Conservation (phyloP, 495 filamentous ascomycete species). For the Evansstolkia leycettana region DNA sequence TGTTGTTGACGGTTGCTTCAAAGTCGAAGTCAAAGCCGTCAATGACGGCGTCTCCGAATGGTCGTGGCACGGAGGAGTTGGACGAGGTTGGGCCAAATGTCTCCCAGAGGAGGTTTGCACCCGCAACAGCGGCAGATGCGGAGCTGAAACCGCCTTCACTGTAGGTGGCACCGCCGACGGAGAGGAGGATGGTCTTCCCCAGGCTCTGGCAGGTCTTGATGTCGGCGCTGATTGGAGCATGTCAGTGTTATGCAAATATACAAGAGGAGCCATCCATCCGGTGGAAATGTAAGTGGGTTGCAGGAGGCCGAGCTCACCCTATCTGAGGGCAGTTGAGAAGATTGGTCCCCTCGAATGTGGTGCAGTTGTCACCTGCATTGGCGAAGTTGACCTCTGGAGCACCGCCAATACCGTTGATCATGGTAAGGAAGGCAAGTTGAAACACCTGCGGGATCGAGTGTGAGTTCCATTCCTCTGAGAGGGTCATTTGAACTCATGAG, state of each 20-base stretch:
- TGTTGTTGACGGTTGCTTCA: constrained; percentile 36
- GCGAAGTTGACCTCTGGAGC: constrained; percentile 49
- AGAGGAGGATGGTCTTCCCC: constrained; percentile 56
- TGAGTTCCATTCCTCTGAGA: neutral
- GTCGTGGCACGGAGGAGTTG: constrained; percentile 28
- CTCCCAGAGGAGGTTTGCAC: constrained; percentile 52
- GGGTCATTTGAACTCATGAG: neutral
- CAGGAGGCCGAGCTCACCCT: constrained; percentile 29
- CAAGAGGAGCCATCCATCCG: neutral
- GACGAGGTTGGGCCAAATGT: constrained; percentile 46
- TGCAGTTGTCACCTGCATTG: constrained; percentile 45
- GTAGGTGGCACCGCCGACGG: constrained; percentile 53
- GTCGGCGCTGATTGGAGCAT: constrained; percentile 23
- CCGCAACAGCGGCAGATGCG: constrained; percentile 33
- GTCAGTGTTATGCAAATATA: constrained; percentile 9
- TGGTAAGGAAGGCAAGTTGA: constrained; percentile 48
- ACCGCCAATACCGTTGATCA: constrained; percentile 34
- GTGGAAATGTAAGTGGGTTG: neutral
- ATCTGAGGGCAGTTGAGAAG: constrained; percentile 51
- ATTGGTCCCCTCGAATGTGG: constrained; percentile 40
- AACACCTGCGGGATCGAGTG: constrained; percentile 32
- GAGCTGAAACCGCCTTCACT: constrained; percentile 48
- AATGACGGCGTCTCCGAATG: constrained; percentile 50
- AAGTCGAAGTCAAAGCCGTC: constrained; percentile 69
- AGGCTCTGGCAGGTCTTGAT: constrained; percentile 52